Evolutionary conservation across 331 rosid species (phyloP).

Genomic region (Quercus tomentella): DNA sequence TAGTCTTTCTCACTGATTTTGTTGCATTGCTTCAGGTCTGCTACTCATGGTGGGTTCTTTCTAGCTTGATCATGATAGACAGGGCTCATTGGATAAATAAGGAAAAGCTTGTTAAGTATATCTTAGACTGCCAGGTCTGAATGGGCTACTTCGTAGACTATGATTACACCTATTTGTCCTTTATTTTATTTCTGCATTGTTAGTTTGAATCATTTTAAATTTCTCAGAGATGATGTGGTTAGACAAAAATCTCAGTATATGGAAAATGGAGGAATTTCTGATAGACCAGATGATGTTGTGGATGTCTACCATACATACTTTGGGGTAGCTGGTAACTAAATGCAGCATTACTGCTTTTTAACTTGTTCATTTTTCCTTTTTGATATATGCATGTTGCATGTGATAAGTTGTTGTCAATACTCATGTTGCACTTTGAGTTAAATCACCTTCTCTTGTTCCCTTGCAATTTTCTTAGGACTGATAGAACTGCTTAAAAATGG

Average conservation of each 20-base stretch:
- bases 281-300: constrained; percentile 16
- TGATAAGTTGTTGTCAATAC: not conserved
- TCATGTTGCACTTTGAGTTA: not conserved
- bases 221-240: constrained; percentile 16
- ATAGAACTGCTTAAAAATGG: not conserved
- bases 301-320: constrained; percentile 75
- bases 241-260: constrained; percentile 46
- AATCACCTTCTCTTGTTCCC: not conserved
- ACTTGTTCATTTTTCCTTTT: not conserved
- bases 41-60: too few species aligned
- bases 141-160: constrained; percentile 6
- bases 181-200: constrained; percentile 2
- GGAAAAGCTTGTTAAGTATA: too few species aligned
- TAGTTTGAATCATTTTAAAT: not conserved
- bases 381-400: not conserved
- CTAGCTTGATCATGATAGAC: too few species aligned
- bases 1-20: too few species aligned
- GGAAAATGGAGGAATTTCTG: constrained; percentile 80
- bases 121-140: constrained; percentile 9
- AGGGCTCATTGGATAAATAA: too few species aligned
- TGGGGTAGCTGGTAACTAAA: constrained; percentile 66
- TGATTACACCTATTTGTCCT: not conserved
- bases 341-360: not conserved
- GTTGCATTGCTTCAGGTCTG: too few species aligned
- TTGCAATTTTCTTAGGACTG: not conserved